A percentile compares a stretch with the other conserved stretches of the same genome.
phyloP scores from a whole-genome alignment of 2,329 filamentous ascomycete species.

The Cytospora paraplurivora region DNA sequence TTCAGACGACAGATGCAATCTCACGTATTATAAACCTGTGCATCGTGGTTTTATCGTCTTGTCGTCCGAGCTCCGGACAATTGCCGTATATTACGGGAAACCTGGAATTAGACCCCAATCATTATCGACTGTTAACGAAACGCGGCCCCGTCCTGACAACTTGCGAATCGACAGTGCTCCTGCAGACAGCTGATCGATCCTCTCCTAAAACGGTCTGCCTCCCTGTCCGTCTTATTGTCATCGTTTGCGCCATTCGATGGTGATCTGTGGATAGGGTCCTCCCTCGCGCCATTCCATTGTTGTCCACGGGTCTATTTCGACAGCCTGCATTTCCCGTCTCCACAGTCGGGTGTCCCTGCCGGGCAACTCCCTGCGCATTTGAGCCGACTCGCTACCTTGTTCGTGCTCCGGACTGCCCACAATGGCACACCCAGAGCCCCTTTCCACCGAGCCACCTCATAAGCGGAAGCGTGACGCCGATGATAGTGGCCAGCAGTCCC shows the following conservation, averaged over 20 bases:
- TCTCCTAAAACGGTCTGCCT: not conserved
- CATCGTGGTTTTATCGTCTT: not conserved
- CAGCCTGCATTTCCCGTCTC: not conserved
- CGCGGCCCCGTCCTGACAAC: not conserved
- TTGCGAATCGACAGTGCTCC: not conserved
- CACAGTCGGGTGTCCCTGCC: not conserved
- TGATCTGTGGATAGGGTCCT: not conserved
- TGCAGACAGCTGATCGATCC: not conserved
- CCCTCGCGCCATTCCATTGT: not conserved
- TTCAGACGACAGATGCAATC: not conserved
- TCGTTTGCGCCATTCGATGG: not conserved
- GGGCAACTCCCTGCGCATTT: constrained; percentile 3
- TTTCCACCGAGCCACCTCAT: constrained; percentile 38
- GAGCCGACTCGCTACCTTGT: constrained; percentile 17
- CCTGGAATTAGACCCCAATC: not conserved
- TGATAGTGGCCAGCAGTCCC: constrained; percentile 43
- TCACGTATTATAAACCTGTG: not conserved
- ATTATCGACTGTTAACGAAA: not conserved
- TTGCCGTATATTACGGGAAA: not conserved
- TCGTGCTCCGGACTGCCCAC: constrained; percentile 30
- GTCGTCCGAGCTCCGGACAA: not conserved
- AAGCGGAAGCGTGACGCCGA: constrained; percentile 54
- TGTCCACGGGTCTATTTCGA: not conserved
- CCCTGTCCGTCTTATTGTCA: not conserved
- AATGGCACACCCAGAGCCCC: constrained; percentile 43